Evolutionary conservation across 2,329 filamentous ascomycete species (phyloP), one percentile per base, ranked within the genome.

Genomic region (Colletotrichum camelliae): DNA sequence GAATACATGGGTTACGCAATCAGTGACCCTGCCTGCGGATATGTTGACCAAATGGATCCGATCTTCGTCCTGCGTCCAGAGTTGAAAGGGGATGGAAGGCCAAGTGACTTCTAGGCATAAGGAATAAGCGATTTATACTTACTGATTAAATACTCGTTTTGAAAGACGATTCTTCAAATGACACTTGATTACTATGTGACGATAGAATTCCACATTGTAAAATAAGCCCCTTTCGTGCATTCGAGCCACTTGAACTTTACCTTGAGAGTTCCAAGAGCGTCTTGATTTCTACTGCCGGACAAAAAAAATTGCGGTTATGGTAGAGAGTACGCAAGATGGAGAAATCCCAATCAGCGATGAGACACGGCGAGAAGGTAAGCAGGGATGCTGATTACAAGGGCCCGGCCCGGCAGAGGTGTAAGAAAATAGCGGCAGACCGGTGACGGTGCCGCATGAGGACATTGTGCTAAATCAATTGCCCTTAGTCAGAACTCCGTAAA

Each of bases 11-110:
- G 72, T 8, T 74, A 74, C 37, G 60, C 67, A 3, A 65, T 70
- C 7, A 74, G 67, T n/a, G 67, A 74, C 10, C 72, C 72, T 31
- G 72, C 72, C n/a, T 74, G 72, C 35, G 72, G 72, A 21, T 74
- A 70, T 13, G 72, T 74, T 5, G 67, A 74, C 33, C 58, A 74
- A 18, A 55, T 74, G 31, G 67, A 74, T 55, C 72, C 72, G 6
- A 70, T 74, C 24, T 70, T 74, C 29, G 24, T 74, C 13, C 18
- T 74, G 27, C 60, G 67, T 8, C 72, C 72, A 7, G 72, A 74
- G 7, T 48, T 74, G 35, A 74, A 74, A 27, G 67, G 60, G 5
- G 67, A 70, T 18, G 67, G 72, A 12, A 67, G 67, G 15, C 67
- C 72, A 9, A 58, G 33, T 2, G 72, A 74, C 9, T 74, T 74